Base-by-base conservation (phyloP, 2,329 filamentous ascomycete species). In the Rutstroemia sydowiana region DNA sequence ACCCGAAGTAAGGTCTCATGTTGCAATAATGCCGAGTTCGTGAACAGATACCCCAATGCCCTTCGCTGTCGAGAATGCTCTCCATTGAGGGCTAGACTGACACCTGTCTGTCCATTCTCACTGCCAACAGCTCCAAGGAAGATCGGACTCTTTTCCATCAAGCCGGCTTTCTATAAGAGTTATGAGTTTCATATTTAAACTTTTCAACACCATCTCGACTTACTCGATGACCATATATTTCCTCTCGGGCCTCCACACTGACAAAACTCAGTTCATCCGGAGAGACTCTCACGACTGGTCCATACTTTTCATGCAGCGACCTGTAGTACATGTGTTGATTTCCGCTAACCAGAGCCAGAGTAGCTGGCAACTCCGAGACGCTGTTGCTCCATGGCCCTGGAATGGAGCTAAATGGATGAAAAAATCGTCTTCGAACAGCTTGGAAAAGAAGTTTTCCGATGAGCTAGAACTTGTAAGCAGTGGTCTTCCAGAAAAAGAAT, bases 211-310 rank as follows among this genome's bases (percentile, higher is more conserved):
- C n/a, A n/a, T 11, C 14, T n/a, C 60, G 54, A 20, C 44, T 11
- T 14, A 26, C 18, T 3, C 18, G 44, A 34, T 34, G 6, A 2
- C 44, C 44, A 26, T 46, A 46, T 5, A 46, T 49, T n/a, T 41
- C 46, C 18, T 41, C 26, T 23, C 36, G 14, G 3, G 48, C 48
- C 11, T 11, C 13, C 13, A 20, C 40, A 16, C 39, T 23, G 16
- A 55, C 58, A 47, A 67, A 66, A 34, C 57, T 54, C 3, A 69
- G 55, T 45, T 65, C 61, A n/a, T 66, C 61, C 0, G 63, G 65
- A 3, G 56, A 52, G 9, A 65, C 41, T 10, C 67, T 62, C 1
- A 69, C 60, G 5, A 66, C 53, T 13, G 55, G 49, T 10, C 66
- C 64, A 39, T 39, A 39, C 16, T 39, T 39, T 10, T 39, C 36